These are phyloP conservation scores for Benincasa hispida DNA, from an alignment of 306 rosid species.

Conservation along the genomic window DNA sequence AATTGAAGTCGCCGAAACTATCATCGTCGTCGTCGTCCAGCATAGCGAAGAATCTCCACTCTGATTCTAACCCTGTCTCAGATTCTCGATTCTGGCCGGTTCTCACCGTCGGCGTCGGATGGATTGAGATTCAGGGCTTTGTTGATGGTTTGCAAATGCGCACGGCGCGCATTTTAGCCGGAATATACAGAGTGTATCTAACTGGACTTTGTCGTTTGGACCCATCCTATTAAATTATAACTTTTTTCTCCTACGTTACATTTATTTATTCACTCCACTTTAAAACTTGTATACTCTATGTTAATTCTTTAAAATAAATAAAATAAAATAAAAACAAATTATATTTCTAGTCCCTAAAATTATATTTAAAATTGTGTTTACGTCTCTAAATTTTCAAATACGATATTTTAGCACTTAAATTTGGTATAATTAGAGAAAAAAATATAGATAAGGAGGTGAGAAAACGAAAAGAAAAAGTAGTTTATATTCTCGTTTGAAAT, in stretches of 20 bases:
- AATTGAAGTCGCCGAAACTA: constrained; percentile 68
- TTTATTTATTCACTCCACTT: neutral
- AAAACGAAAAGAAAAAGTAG: too few species aligned
- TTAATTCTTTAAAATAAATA: too few species aligned
- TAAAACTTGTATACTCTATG: neutral
- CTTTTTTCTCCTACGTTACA: neutral
- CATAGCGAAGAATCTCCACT: constrained; percentile 32
- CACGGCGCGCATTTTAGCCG: constrained; percentile 7
- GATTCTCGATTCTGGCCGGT: neutral
- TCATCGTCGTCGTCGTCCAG: constrained; percentile 63
- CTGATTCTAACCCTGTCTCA: neutral
- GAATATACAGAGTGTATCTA: neutral
- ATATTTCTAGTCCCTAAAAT: too few species aligned
- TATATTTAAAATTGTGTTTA: too few species aligned
- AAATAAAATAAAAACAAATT: too few species aligned
- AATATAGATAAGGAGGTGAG: too few species aligned
- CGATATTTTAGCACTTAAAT: too few species aligned
- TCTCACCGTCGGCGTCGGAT: neutral
- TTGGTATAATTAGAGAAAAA: too few species aligned
- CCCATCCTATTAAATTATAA: neutral
- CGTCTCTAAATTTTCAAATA: too few species aligned
- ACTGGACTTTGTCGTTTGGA: neutral
- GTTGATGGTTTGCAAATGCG: neutral
- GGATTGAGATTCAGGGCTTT: neutral
- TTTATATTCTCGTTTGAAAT: too few species aligned